Evolutionary conservation across 2,329 filamentous ascomycete genomes (phyloP), one percentile per base, ranked within the genome.

Genomic region (Verticillium klebahnii): DNA sequence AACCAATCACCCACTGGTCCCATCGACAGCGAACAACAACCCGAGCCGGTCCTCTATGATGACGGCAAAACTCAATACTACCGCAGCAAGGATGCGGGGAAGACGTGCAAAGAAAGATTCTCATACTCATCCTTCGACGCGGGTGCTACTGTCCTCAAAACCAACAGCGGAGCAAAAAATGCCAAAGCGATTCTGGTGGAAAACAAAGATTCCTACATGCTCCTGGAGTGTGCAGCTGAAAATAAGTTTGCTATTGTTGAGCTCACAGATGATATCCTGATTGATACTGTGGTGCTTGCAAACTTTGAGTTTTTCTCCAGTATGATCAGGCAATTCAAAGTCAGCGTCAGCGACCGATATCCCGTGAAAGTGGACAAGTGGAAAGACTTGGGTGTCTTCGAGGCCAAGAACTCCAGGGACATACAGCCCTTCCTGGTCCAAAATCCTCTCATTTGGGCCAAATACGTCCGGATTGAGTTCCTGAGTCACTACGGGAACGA

Each of bases 301-400:
- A 99, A 99, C 73, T 99, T 96, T 69, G 95, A 99, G 74, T 99
- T 99, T 80, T 99, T 99, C 80, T 97, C 93, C 61, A 97, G 93
- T 72, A 97, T 96, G 84, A 91, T 98, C 69, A 89, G 93, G 60
- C 90, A 89, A 57, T 97, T 99, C 74, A 85, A 91, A 59, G 87
- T 98, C 67, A 96, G 92, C 72, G 94, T 97, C 57, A 96, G 93
- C 62, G 95, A 98, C 77, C 88, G 92, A 61, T 98, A 97, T 74
- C 95, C 95, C 0, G 91, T 95, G 60, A 98, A 97, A 75, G 76
- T 86, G 61, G 93, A 97, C 58, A 92, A 95, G 68, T 99, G 95
- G 95, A 92, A 89, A 67, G 88, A 92, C 54, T 74, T 98, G 56
- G 95, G 93, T 7, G 89, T 88, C 0, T 98, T 95, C 67, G 92